These are phyloP conservation scores for Hordeum pubiflorum DNA, from an alignment of 202 grass and related monocot genomes.

Conservation along the genomic window DNA sequence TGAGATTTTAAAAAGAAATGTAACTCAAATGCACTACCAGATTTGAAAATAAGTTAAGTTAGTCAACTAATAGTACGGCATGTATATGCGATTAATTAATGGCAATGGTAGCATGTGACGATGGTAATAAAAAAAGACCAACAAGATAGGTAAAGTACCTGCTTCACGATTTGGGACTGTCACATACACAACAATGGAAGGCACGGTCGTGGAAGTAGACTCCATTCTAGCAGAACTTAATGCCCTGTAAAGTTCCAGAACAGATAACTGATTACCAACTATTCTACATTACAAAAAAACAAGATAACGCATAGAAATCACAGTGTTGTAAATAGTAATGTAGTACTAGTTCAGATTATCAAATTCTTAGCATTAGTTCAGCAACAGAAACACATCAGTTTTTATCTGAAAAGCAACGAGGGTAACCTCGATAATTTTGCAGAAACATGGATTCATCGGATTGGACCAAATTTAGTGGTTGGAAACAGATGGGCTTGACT, in stretches of 20 bases:
- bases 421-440: neutral
- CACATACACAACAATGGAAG: slow-evolving; percentile 93
- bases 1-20: neutral
- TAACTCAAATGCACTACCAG: neutral
- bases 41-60: neutral
- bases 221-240: slow-evolving; percentile 60
- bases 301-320: neutral
- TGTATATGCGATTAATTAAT: neutral
- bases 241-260: slow-evolving; percentile 25
- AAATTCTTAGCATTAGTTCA: neutral
- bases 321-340: neutral
- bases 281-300: neutral
- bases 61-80: neutral
- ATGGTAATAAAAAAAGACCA: neutral
- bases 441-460: neutral
- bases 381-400: neutral
- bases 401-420: neutral
- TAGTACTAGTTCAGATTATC: neutral
- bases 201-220: slow-evolving; percentile 42
- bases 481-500: neutral
- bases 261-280: neutral
- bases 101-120: slow-evolving; percentile 21
- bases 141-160: slow-evolving; percentile 31
- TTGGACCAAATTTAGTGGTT: neutral
- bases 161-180: slow-evolving; percentile 89